Conservation (phyloP, 176 grass and related monocot species). For the Olyra latifolia region DNA sequence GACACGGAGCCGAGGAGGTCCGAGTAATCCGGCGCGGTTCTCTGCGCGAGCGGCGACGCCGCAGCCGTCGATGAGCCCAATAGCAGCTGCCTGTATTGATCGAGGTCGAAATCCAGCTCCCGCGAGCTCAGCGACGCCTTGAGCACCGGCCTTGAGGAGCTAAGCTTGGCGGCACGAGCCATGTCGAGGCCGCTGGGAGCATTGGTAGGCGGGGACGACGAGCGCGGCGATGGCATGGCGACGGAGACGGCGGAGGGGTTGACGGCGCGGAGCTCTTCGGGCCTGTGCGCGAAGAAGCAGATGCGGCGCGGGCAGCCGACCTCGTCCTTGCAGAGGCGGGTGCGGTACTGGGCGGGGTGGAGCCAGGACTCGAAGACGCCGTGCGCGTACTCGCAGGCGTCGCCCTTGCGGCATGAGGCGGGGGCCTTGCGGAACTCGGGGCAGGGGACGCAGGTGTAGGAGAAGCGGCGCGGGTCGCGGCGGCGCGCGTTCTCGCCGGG, state of each 20-base stretch:
- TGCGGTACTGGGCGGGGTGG: conserved; percentile 78
- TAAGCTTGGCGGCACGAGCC: conserved; percentile 41
- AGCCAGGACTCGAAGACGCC: conserved; percentile 83
- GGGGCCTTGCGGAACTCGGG: conserved; percentile 62
- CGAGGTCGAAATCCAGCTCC: conserved; percentile 53
- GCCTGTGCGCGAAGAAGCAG: conserved; percentile 72
- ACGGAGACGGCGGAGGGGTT: conserved; percentile 44
- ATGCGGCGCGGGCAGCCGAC: conserved; percentile 61
- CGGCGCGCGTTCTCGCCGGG: conserved; percentile 70
- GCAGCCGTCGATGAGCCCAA: background rate
- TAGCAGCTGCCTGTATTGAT: conserved; percentile 51
- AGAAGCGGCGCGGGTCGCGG: conserved; percentile 56
- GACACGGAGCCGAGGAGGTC: conserved; percentile 32
- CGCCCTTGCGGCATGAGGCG: conserved; percentile 46
- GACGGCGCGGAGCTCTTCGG: conserved; percentile 56
- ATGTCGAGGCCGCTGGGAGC: conserved; percentile 18
- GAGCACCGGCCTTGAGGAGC: conserved; percentile 29
- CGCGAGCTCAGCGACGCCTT: conserved; percentile 50
- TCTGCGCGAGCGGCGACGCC: background rate
- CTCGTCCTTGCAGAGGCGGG: conserved; percentile 68
- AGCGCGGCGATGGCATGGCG: conserved; percentile 13
- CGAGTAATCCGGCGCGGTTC: conserved; percentile 22
- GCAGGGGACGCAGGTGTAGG: conserved; percentile 69
- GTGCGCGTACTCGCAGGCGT: conserved; percentile 68
- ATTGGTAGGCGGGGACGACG: background rate